A percentile compares a stretch with the other conserved stretches of the same genome.
Conservation (phyloP, 176 grass and related monocot species). For the Aegilops speltoides region DNA sequence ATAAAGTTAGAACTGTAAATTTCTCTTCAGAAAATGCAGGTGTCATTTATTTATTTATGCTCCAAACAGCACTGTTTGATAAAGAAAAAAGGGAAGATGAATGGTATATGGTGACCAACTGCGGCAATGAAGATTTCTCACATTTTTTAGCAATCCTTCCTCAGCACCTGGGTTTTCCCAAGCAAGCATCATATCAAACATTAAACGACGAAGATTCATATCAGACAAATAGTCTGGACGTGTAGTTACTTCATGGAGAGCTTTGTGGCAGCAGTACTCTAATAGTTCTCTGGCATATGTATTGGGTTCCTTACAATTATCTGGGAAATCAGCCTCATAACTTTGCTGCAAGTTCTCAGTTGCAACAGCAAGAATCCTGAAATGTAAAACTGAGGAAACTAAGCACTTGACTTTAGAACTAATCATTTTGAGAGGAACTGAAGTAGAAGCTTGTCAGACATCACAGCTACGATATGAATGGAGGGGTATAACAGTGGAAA, state of each 20-base stretch:
- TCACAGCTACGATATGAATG: not conserved
- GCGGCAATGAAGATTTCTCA: constrained; percentile 40
- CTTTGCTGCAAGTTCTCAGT: constrained; percentile 52
- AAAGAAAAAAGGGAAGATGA: not conserved
- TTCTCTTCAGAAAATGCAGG: constrained; percentile 22
- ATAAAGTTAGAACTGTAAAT: constrained; percentile 16
- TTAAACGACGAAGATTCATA: constrained; percentile 65
- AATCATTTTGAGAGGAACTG: constrained; percentile 2
- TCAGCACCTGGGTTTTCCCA: constrained; percentile 61
- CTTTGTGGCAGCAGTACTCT: constrained; percentile 78
- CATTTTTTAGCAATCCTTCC: constrained; percentile 50
- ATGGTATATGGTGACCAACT: constrained; percentile 6
- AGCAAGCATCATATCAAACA: constrained; percentile 94
- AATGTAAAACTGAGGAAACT: constrained; percentile 33
- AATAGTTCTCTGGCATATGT: constrained; percentile 65
- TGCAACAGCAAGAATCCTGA: constrained; percentile 76
- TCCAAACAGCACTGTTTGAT: not conserved
- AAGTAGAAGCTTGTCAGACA: not conserved
- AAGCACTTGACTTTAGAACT: constrained; percentile 31
- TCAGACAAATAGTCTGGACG: constrained; percentile 70
- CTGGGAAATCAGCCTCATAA: constrained; percentile 61
- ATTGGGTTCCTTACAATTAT: constrained; percentile 27
- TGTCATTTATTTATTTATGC: not conserved
- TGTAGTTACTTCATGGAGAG: constrained; percentile 68
- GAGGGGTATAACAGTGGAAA: constrained; percentile 5